Base-by-base conservation (phyloP, 768 basidiomycete genomes). In the Boletellus ananas region DNA sequence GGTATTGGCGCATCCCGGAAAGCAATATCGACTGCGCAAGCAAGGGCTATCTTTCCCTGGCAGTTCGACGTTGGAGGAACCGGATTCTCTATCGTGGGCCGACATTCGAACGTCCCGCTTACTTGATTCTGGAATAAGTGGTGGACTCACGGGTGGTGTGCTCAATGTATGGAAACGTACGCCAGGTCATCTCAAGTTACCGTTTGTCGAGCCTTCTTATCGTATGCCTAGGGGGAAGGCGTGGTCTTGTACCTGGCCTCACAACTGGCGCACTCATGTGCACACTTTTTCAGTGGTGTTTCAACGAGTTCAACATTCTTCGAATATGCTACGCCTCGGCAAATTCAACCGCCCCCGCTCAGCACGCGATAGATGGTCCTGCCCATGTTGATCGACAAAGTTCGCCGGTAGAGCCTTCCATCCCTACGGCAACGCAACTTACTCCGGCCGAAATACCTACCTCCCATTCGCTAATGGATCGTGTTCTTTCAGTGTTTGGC, bases 71-170 rank as follows among this genome's bases (percentile, higher is more conserved):
- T 34, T 51, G 50, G 49, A 33, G 31, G 47, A 37, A 45, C 17
- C 34, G 2, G 16, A 47, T 31, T 17, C 47, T 13, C 55, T 77
- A 34, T 70, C 78, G 20, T 80, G 72, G 74, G 65, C 70, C 36
- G 78, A 84, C 41, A 65, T 89, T 53, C 75, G 87, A 44, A 73
- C 69, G 52, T 73, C 81, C 27, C 76, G 79, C 46, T 65, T 90
- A 5, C 70, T 87, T 4, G 91, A 93, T 63, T 85, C 81, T 14
- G 79, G 77, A n/a, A 21, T 87, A 16, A 87, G 89, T 53, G 91
- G 91, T 16, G 80, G 78, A 5, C 55, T 84, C 6, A 74, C 86
- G 0, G 91, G 87, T 38, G 83, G 81, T 2, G 52, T 82, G 10
- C 64, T 80, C 36, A 75, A 76, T 75, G 43, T 77, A 68, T 67